Evolutionary conservation across 2,329 filamentous ascomycete species (phyloP), one percentile per base, ranked within the genome.

Genomic region (Chaetothyriales sp.): DNA sequence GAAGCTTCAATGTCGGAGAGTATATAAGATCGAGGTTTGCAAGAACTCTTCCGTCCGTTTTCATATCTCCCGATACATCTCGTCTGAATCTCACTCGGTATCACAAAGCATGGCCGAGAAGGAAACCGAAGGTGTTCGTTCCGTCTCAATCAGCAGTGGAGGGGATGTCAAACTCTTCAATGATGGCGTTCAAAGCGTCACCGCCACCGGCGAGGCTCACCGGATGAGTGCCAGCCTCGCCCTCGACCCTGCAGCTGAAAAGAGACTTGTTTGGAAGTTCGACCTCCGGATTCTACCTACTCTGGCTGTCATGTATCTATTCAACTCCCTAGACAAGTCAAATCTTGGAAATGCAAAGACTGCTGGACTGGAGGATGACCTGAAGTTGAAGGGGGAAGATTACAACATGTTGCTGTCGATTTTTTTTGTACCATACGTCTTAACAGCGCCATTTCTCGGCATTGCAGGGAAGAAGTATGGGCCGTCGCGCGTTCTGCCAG

Each of bases 341-440:
- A 77, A 77, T 56, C 60, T 76, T 43, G 74, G 77, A 49, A 81
- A 81, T 61, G 77, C 77, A 2, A 69, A 81, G 62, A 81, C 78
- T 0, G 75, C 70, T 50, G 73, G 73, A 1, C 65, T 80, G 10
- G 67, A 73, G 50, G 61, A 66, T 29, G 63, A 66, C 60, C 68
- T 86, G 18, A 64, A 77, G 29, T 81, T 88, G 66, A 73, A 73
- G 44, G 65, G 68, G 0, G 74, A 80, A 56, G 75, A 86, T 63
- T 86, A 87, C 68, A 86, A 86, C 63, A 74, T 80, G 25, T 75
- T 86, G 47, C 66, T 87, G 37, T 76, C 74, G 49, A 80, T 89
- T 57, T 89, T 89, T 71, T 89, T 85, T 66, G 73, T 88, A 5
- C 84, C 84, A 0, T 87, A 84, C 63, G 83, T 86, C 37, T 62